Evolutionary conservation across 208 protist genomes (phyloP).

Genomic region (Novymonas esmeraldas): DNA sequence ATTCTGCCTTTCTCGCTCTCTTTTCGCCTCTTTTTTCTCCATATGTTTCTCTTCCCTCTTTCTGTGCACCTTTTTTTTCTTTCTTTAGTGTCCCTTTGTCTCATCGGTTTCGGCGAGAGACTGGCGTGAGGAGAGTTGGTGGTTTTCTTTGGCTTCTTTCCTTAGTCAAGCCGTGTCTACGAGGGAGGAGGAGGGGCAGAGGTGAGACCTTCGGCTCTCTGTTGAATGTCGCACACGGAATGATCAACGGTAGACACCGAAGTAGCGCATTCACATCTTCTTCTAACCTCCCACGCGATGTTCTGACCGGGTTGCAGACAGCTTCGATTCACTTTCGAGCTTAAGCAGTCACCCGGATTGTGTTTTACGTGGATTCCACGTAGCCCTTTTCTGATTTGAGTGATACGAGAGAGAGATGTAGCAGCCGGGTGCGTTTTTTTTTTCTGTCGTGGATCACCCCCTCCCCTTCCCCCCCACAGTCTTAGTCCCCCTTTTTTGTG

Average conservation of each 20-base stretch:
- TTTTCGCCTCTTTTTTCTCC: not conserved
- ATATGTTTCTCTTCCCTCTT: not conserved
- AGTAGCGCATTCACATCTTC: not conserved
- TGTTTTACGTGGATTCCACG: not conserved
- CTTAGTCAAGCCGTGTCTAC: not conserved
- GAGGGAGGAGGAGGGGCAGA: not conserved
- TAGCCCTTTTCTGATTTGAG: not conserved
- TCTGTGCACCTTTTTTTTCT: slow-evolving; percentile 6
- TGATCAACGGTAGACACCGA: not conserved
- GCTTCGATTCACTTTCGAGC: not conserved
- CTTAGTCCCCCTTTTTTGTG: too few species aligned
- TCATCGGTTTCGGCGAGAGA: not conserved
- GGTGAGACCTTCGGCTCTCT: not conserved
- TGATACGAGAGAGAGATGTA: not conserved
- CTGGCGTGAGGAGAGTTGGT: not conserved
- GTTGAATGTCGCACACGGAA: not conserved
- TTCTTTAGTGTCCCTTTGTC: not conserved
- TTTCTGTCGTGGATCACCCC: not conserved
- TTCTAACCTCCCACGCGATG: not conserved
- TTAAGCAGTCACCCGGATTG: not conserved
- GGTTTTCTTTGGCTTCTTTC: not conserved
- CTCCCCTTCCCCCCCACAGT: too few species aligned
- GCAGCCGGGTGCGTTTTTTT: not conserved
- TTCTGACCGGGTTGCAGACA: not conserved
- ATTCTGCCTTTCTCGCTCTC: too few species aligned